Conservation (phyloP, 2,329 filamentous ascomycete genomes). For the Penicillium capsulatum region DNA sequence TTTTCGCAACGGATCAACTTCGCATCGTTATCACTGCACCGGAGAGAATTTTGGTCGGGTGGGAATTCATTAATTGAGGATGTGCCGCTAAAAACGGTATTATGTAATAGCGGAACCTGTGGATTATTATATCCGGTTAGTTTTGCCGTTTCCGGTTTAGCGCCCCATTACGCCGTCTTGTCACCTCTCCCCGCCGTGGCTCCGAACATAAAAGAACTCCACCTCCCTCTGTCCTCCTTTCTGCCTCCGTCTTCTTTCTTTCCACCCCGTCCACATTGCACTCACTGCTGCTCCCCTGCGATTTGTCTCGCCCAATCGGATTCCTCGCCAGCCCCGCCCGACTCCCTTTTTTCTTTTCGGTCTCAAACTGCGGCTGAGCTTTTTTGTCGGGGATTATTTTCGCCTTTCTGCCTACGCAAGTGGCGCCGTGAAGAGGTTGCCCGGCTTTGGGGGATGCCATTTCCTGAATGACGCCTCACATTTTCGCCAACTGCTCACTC, state of each 20-base stretch:
- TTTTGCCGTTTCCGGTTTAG: not conserved
- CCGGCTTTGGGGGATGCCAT: not conserved
- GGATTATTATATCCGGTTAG: not conserved
- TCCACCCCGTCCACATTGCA: not conserved
- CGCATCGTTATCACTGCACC: not conserved
- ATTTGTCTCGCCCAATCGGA: not conserved
- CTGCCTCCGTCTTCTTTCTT: not conserved
- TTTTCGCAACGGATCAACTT: not conserved
- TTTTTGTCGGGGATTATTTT: slow-evolving; percentile 1
- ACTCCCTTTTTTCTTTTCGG: not conserved
- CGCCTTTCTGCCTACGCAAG: not conserved
- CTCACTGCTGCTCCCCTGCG: not conserved
- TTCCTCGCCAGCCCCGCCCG: not conserved
- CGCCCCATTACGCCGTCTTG: not conserved
- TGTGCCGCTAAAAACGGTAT: not conserved
- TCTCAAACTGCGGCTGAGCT: not conserved
- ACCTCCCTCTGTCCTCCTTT: not conserved
- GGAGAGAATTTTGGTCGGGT: too few relatives aligned
- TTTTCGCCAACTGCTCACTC: not conserved
- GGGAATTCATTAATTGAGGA: not conserved
- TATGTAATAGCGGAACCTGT: not conserved
- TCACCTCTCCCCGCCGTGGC: not conserved
- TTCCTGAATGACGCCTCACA: not conserved
- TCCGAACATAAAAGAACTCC: not conserved
- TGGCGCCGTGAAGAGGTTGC: not conserved